Conservation (phyloP, 202 grass and related monocot species). For the Setaria viridis region DNA sequence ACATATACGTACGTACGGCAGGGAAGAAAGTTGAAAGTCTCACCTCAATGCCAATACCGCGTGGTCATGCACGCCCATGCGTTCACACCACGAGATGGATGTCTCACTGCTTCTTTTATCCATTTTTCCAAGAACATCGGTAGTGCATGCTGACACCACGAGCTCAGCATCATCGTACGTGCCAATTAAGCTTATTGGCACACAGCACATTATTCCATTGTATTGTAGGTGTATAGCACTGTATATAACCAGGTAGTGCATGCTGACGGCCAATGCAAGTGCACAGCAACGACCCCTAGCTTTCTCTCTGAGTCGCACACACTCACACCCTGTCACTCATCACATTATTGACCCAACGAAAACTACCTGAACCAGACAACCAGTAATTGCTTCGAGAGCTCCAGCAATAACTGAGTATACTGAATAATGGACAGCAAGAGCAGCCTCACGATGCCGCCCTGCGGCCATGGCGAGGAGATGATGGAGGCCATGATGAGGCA, state of each 20-base stretch:
- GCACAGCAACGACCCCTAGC: not conserved
- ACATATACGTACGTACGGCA: not conserved
- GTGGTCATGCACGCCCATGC: slow-evolving; percentile 10
- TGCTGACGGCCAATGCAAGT: not conserved
- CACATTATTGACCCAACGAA: not conserved
- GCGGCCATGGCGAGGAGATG: slow-evolving; percentile 3
- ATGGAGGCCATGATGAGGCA: slow-evolving; percentile 1
- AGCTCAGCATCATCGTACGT: not conserved
- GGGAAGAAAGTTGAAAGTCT: not conserved
- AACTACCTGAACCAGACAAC: not conserved
- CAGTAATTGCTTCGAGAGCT: no score
- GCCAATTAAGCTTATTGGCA: not conserved
- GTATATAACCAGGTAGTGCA: not conserved
- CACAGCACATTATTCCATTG: not conserved
- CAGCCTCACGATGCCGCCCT: not conserved
- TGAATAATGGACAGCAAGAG: not conserved
- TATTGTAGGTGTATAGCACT: not conserved
- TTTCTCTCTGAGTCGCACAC: no score
- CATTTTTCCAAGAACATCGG: not conserved
- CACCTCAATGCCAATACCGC: not conserved
- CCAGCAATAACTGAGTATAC: not conserved
- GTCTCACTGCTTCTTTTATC: not conserved
- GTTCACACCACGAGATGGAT: slow-evolving; percentile 5
- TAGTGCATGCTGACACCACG: no score
- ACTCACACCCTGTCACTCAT: no score